phyloP scores from a whole-genome alignment of 2,329 filamentous ascomycete genomes.

The Monilinia vaccinii-corymbosi region DNA sequence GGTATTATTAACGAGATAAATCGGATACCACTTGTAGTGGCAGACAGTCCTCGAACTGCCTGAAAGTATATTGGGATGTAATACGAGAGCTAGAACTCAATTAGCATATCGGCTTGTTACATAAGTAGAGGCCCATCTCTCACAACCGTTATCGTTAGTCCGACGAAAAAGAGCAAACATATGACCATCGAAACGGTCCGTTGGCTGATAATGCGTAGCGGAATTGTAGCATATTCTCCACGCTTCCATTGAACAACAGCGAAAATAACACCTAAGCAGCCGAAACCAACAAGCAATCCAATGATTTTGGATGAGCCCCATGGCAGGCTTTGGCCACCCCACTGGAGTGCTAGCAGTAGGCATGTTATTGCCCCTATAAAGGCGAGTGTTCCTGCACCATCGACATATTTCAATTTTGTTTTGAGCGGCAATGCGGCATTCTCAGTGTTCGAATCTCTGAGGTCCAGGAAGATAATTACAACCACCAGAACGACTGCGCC shows the following conservation, averaged over 20 bases:
- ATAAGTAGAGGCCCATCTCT: not conserved
- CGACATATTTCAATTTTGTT: constrained; percentile 26
- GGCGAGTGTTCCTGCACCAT: constrained; percentile 29
- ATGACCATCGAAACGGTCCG: constrained; percentile 29
- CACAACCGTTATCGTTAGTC: not conserved
- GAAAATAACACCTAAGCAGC: constrained; percentile 23
- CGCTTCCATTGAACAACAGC: constrained; percentile 23
- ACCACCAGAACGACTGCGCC: constrained; percentile 31
- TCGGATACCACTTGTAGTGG: not conserved
- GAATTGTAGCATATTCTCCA: constrained; percentile 24
- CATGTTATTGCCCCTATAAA: constrained; percentile 31
- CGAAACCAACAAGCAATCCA: constrained; percentile 29
- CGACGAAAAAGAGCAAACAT: constrained; percentile 27
- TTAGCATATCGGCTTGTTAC: too few relatives aligned
- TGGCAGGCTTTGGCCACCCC: constrained; percentile 31
- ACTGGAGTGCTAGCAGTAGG: constrained; percentile 34
- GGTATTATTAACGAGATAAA: not conserved
- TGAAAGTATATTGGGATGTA: constrained; percentile 30
- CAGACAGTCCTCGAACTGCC: constrained; percentile 22
- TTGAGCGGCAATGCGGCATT: constrained; percentile 18
- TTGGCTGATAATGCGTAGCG: constrained; percentile 29
- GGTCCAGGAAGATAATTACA: constrained; percentile 33
- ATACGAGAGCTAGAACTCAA: constrained; percentile 23
- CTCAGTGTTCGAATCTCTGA: constrained; percentile 31
- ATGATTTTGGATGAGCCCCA: constrained; percentile 31